Percentiles rank a stretch among this genome's conserved stretches.
These are phyloP conservation scores for Parascedosporium putredinis DNA, from an alignment of 2,329 filamentous ascomycete species.

Conservation along the genomic window DNA sequence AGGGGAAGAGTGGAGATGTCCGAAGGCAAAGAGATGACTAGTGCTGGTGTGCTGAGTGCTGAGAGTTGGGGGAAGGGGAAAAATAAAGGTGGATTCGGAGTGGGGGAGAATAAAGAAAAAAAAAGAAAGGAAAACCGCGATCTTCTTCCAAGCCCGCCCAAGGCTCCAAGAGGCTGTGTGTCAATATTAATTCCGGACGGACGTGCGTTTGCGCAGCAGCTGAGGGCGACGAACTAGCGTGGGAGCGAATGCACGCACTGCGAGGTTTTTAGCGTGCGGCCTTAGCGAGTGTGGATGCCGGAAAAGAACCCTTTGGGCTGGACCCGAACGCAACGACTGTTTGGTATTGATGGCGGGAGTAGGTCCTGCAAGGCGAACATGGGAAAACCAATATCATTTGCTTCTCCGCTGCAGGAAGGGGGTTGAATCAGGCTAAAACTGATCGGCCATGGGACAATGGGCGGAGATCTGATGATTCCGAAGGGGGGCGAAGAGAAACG, in stretches of 20 bases:
- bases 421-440: constrained; percentile 5
- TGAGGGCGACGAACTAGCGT: too few relatives aligned
- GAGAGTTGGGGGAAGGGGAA: not conserved
- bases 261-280: not conserved
- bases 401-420: not conserved
- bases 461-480: not conserved
- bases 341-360: not conserved
- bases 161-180: too few relatives aligned
- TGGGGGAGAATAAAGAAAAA: not conserved
- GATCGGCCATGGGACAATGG: not conserved
- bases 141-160: too few relatives aligned
- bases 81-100: not conserved
- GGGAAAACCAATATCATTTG: not conserved
- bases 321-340: too few relatives aligned
- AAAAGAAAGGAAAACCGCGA: too few relatives aligned
- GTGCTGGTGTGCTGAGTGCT: not conserved
- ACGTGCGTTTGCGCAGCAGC: too few relatives aligned
- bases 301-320: too few relatives aligned
- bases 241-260: too few relatives aligned
- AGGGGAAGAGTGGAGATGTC: not conserved
- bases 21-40: not conserved
- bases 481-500: not conserved
- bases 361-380: too few relatives aligned
- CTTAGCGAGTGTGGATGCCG: not conserved
- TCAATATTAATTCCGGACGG: not conserved